These are phyloP conservation scores for Paramecium pentaurelia DNA, from an alignment of 73 alveolate genomes.

Conservation along the genomic window DNA sequence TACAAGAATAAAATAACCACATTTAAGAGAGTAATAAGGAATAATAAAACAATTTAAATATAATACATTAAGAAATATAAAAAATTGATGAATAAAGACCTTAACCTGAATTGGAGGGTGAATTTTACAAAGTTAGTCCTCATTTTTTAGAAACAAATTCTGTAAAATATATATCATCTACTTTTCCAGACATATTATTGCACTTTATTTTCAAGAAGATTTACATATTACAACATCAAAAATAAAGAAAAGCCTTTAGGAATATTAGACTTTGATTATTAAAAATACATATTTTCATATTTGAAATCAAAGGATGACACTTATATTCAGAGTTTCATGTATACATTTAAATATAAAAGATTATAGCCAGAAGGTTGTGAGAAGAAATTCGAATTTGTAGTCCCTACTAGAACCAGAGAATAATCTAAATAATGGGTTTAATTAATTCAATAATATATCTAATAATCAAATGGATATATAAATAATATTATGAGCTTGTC, in stretches of 20 bases:
- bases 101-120: background rate
- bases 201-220: background rate
- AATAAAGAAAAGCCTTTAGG: slow-evolving; percentile 31
- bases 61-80: background rate
- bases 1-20: background rate
- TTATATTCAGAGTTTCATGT: background rate
- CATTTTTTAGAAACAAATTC: slow-evolving; percentile 39
- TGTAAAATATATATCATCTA: background rate
- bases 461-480: background rate
- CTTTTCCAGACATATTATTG: slow-evolving; percentile 33
- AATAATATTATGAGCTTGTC: background rate
- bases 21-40: background rate
- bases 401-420: background rate
- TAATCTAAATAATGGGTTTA: background rate
- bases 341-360: background rate
- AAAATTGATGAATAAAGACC: background rate
- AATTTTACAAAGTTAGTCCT: slow-evolving; percentile 40
- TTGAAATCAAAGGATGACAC: background rate
- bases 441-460: background rate
- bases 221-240: background rate
- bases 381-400: slow-evolving; percentile 8
- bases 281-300: background rate
- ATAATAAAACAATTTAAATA: background rate
- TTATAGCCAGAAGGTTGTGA: slow-evolving; percentile 2
- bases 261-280: background rate